Conservation (phyloP, 345 rosid species). For the Populus euphratica region DNA sequence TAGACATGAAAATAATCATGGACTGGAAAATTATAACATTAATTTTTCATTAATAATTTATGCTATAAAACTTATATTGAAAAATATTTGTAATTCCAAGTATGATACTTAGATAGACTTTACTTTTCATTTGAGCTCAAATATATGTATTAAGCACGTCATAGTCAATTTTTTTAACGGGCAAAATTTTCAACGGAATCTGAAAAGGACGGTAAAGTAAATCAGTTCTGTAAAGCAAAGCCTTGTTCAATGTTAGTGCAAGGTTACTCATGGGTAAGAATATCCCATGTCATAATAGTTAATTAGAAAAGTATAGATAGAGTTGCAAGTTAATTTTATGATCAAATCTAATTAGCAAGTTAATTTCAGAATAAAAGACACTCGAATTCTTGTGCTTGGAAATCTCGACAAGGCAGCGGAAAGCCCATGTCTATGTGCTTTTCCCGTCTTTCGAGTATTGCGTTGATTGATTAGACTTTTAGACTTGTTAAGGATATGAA, state of each 20-base stretch:
- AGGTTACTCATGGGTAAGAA: neutral
- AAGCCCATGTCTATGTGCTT: neutral
- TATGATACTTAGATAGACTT: too few species aligned
- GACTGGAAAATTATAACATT: too few species aligned
- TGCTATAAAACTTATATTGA: too few species aligned
- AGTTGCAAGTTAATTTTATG: neutral
- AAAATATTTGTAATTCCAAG: too few species aligned
- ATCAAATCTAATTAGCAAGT: neutral
- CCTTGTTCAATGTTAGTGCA: neutral
- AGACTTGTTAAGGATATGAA: neutral
- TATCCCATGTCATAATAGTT: too few species aligned
- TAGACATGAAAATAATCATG: too few species aligned
- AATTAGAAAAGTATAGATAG: too few species aligned
- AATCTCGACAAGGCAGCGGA: neutral
- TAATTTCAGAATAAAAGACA: neutral
- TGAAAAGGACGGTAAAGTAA: neutral
- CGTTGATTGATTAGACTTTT: neutral
- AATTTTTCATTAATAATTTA: too few species aligned
- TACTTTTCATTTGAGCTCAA: too few species aligned
- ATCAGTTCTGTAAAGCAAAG: neutral
- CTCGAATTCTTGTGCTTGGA: neutral
- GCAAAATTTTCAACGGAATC: neutral
- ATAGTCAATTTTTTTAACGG: too few species aligned
- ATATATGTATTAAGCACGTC: too few species aligned
- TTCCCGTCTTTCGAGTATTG: neutral